Evolutionary conservation across 176 grass and related monocot genomes (phyloP), one percentile per base, ranked within the genome.

Genomic region (Oryza glaberrima): DNA sequence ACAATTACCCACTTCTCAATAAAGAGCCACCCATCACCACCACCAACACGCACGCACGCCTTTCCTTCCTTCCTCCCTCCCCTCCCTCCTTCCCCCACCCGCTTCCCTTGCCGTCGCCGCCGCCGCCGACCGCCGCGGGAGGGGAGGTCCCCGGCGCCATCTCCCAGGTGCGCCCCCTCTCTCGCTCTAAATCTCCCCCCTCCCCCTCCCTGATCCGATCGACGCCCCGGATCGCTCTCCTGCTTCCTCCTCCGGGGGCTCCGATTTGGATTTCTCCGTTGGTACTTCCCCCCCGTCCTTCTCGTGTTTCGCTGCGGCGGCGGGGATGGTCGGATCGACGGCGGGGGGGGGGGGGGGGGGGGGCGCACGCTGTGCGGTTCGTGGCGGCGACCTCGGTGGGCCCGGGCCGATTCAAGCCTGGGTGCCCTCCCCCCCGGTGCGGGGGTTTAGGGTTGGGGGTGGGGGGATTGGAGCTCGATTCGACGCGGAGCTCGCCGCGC

Each of bases 1-100:
- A 52, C 71, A 71, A 85, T 77, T 73, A 85, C 65, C 49, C 15
- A 89, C 52, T 11, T 49, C 83, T 43, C 72, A 47, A 85, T 85
- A 75, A 89, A 85, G 81, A 30, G 49, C 32, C 10, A 25, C 15
- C 14, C 14, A 10, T 6, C 20, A 8, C 58, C 58, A 11, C 3
- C 58, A 63, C 30, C 30, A 19, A 36, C 35, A 36, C 30, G 30
- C 51, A 9, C 51, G 51, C 49, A 76, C 77, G 38, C 36, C 36
- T 38, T 38, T 0, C 52, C 54, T 58, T 14, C 81, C 69, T 68
- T 70, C 71, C 77, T 48, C 82, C 69, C 34, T 35, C 4, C 4
- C 34, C 34, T 65, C 8, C 17, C 58, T 22, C 58, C 58, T 23
- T 2, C n/a, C 58, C 20, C 16, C 54, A 17, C 58, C 17, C 58